Base-by-base conservation (phyloP, 805 yeast genomes). In the Kazachstania psychrophila region DNA sequence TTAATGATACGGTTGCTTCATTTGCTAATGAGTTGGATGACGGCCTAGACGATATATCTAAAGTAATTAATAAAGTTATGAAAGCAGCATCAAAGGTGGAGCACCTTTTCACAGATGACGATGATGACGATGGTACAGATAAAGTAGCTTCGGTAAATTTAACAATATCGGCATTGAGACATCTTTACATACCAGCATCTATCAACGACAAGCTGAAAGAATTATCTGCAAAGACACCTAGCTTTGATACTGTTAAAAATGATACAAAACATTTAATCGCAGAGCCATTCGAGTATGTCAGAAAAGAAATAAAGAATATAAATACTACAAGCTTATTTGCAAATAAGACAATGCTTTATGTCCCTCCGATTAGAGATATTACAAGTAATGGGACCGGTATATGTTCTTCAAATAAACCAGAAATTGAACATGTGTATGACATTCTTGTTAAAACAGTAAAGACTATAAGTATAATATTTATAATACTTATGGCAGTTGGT, bases 151-250 rank as follows among this genome's bases (percentile, higher is more conserved):
- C 68, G 18, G 75, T 87, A 19, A 74, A 77, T 48, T 51, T 81
- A 14, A 74, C 87, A 0, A 66, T 85, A 4, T 51, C 59, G 8
- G 60, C 73, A 0, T 59, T 89, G 45, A 60, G 70, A 43, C 61
- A 78, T 41, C 56, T 89, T 39, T 52, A 71, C 12, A 81, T 92
- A 10, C 85, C 96, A 1, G 49, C 73, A 0, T 60, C 76, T 0
- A 76, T 88, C 28, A 72, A 83, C 44, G 54, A 56, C 2, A 72
- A 76, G 20, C 63, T 92, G 13, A 70, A 72, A 3, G 44, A 51
- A 0, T 56, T 87, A 28, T 61, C 71, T 15, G 58, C 61, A 0
- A 63, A 72, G 2, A 60, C 81, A 0, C 94, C 94, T 0, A 71
- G 74, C 42, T 85, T 85, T 54, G 73, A 70, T 2, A 67, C 69